These are phyloP conservation scores for Tricholoma hemisulphureum DNA, from an alignment of 768 basidiomycete genomes.

Conservation along the genomic window DNA sequence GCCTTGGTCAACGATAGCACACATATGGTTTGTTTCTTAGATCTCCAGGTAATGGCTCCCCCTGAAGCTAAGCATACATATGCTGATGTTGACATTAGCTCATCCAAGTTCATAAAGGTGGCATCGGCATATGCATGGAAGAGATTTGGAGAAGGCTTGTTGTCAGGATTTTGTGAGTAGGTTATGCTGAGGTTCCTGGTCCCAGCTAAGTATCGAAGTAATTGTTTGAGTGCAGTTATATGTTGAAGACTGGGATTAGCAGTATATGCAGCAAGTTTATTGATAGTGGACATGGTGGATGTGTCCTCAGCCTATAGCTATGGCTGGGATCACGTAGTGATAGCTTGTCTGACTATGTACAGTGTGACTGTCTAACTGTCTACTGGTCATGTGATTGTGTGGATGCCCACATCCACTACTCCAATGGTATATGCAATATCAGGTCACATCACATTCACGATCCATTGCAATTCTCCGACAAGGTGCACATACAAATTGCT, in stretches of 20 bases:
- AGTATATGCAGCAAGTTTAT: constrained; percentile 1
- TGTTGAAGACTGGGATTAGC: too few species aligned
- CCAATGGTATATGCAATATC: too few species aligned
- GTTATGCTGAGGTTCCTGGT: background rate
- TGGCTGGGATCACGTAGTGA: too few species aligned
- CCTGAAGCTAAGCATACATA: constrained; percentile 32
- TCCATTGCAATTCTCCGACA: background rate
- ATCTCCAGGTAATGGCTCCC: constrained; percentile 39
- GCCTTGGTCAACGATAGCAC: background rate
- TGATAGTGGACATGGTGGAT: background rate
- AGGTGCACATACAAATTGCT: background rate
- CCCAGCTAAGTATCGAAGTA: constrained; percentile 1
- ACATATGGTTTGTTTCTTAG: constrained; percentile 11
- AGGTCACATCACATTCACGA: background rate
- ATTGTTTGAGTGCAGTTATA: background rate
- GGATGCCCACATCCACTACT: too few species aligned
- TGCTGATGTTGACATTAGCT: constrained; percentile 19
- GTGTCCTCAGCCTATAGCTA: too few species aligned
- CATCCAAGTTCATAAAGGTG: too few species aligned
- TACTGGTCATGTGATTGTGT: too few species aligned
- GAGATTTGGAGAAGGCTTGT: background rate
- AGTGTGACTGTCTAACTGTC: too few species aligned
- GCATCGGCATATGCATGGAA: constrained; percentile 1
- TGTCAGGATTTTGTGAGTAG: background rate
- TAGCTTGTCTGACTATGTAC: too few species aligned